Base-by-base conservation (phyloP, 441 rosid genomes). In the Croton setiger region DNA sequence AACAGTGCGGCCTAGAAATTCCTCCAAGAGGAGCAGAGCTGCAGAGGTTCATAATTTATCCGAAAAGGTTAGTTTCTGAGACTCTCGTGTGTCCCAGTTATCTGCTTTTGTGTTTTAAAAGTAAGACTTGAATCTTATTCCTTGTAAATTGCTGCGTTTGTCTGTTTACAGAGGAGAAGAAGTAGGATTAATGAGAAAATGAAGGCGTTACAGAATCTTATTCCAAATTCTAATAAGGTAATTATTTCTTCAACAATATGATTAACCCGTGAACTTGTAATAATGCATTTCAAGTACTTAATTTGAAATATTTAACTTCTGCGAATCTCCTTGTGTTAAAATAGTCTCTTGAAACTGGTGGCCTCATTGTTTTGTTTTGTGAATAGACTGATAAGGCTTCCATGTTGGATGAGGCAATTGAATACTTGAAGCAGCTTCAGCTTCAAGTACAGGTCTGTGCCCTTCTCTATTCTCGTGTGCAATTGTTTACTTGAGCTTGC, bases 171-270 rank as follows among this genome's bases (percentile, higher is more conserved):
- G 98, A 87, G 88, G 80, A 86, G 98, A 75, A 90, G 98, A 75
- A 91, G 90, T 74, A 84, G 87, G 81, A 94, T 94, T 72, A 94
- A 94, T 73, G 98, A 91, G 86, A 94, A 88, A 81, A 86, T 91
- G 98, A 94, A 87, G 78, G 97, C 97, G 4, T 83, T 94, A 70
- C 98, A 94, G 80, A 90, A 87, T 67, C 74, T 91, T 60, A 86
- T 94, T 65, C 98, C 98, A 4, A 94, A 91, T 76, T 91, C 98
- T 67, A 94, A 88, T 73, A 94, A 94, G 92, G 98, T 94, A 63
- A 41, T 18, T n/a, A 49, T 0, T 45, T 11, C 51, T 27, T 12
- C 41, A 37, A 21, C 13, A 4, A 60, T 20, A n/a, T 36, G 20
- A 15, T 14, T 37, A 43, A 53, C 18, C 41, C n/a, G 9, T 52